Base-by-base conservation (phyloP, 371 early-diverging fungal genomes). In the Mucor lusitanicus region DNA sequence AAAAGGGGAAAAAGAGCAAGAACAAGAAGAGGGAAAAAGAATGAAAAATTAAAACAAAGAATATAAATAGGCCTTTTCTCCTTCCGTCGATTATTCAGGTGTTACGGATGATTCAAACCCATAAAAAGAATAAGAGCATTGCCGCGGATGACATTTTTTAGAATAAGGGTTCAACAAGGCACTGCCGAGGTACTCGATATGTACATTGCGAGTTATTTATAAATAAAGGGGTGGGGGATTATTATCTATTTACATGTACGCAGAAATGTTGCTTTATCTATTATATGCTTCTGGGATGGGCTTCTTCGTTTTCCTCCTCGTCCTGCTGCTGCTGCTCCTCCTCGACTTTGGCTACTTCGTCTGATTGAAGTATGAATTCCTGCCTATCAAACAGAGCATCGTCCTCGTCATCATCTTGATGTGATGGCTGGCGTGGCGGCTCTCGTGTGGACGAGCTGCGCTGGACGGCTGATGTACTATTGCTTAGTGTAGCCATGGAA, bases 361-460 rank as follows among this genome's bases (percentile, higher is more conserved):
- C 67, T 6, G 77, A 73, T 12, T 59, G 63, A 28, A 77, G 53
- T 30, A 78, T 68, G 44, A 78, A 78, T 28, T 78, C 78, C 50
- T 78, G 78, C 60, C 76, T 71, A 63, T 78, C 78, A 73, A 78
- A 78, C 1, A 30, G 25, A 54, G 40, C 17, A 55, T 64, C 64
- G 19, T 56, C 54, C 6, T 50, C 46, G 8, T 63, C 67, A 3
- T 33, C 33, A 3, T 33, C 33, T 6, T 30, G 3, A 6, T 25
- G 25, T 5, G 50, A 40, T 17, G 13, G 40, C 9, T 40, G 40
- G 3, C 17, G 15, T 40, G 40, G 40, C 40, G 3, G n/a, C n/a
- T n/a, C 40, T 40, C 17, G 17, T 40, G 40, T 15, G 40, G 40
- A 40, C 17, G 40, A 40, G 23, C 50, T 50, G 21, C 50, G 21